These are phyloP conservation scores for Hanseniaspora lindneri DNA, from an alignment of 805 yeast genomes.

Conservation along the genomic window DNA sequence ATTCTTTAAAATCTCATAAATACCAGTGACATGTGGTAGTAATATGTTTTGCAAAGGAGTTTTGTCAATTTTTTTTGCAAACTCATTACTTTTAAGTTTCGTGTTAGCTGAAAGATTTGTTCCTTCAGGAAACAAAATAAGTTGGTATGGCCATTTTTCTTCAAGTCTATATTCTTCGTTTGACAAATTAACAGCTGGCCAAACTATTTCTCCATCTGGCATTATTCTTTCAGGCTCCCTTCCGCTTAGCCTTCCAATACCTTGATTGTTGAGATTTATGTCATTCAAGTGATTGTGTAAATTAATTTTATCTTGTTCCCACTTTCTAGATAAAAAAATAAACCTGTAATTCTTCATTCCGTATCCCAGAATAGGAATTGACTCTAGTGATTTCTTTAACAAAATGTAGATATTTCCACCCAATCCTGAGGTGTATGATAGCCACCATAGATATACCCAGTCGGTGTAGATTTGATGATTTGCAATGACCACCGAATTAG, in stretches of 20 bases:
- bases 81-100: slow-evolving; percentile 43
- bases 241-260: slow-evolving; percentile 42
- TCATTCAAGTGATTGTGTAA: slow-evolving; percentile 44
- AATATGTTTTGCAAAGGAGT: slow-evolving; percentile 50
- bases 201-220: slow-evolving; percentile 23
- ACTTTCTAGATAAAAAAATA: slow-evolving; percentile 69
- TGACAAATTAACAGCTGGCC: too few relatives aligned
- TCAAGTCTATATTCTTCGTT: too few relatives aligned
- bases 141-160: slow-evolving; percentile 48
- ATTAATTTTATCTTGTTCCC: slow-evolving; percentile 61
- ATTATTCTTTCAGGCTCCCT: slow-evolving; percentile 22
- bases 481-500: slow-evolving; percentile 56
- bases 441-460: slow-evolving; percentile 87
- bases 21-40: slow-evolving; percentile 75
- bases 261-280: slow-evolving; percentile 52
- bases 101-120: slow-evolving; percentile 70
- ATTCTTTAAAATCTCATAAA: slow-evolving; percentile 50
- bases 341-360: slow-evolving; percentile 76
- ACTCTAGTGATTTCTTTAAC: slow-evolving; percentile 59
- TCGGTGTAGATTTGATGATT: slow-evolving; percentile 92
- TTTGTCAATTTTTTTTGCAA: slow-evolving; percentile 40
- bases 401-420: slow-evolving; percentile 59
- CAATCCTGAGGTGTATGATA: slow-evolving; percentile 54
- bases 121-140: slow-evolving; percentile 87
- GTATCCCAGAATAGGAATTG: slow-evolving; percentile 65